Evolutionary conservation across 2,329 filamentous ascomycete genomes (phyloP).

Genomic region (Phialocephala sp.): DNA sequence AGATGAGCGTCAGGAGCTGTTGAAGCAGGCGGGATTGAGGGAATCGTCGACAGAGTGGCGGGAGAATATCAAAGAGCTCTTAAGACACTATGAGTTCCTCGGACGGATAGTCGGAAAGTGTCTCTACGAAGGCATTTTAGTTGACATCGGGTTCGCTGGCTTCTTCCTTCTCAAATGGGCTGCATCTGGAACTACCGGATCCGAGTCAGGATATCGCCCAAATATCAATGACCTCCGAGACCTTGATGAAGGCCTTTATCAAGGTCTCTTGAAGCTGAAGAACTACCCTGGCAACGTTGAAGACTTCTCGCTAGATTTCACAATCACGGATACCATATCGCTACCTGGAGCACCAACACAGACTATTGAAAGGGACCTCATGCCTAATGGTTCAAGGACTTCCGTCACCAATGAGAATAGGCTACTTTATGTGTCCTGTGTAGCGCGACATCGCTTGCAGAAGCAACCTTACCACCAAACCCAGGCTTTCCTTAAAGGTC

Average conservation of each 20-base stretch:
- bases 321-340: conserved; percentile 74
- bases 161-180: conserved; percentile 98
- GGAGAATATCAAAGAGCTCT: conserved; percentile 61
- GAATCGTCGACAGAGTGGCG: conserved; percentile 64
- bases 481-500: conserved; percentile 82
- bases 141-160: conserved; percentile 89
- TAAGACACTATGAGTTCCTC: conserved; percentile 86
- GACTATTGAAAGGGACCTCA: conserved; percentile 76
- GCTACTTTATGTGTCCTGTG: conserved; percentile 90
- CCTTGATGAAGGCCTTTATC: conserved; percentile 88
- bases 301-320: conserved; percentile 86
- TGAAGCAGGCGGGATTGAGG: conserved; percentile 56
- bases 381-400: conserved; percentile 76
- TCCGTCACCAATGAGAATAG: conserved; percentile 91
- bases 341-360: conserved; percentile 54
- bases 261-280: conserved; percentile 82
- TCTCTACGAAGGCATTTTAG: conserved; percentile 93
- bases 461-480: conserved; percentile 83
- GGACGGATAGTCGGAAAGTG: conserved; percentile 95
- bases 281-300: conserved; percentile 83
- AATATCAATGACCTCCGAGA: conserved; percentile 94
- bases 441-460: conserved; percentile 85
- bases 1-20: conserved; percentile 67
- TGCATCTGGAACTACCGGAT: conserved; percentile 68
- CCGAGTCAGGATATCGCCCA: conserved; percentile 79